phyloP scores from a whole-genome alignment of 352 stramenopile species.

The Halophytophthora polymorphica region DNA sequence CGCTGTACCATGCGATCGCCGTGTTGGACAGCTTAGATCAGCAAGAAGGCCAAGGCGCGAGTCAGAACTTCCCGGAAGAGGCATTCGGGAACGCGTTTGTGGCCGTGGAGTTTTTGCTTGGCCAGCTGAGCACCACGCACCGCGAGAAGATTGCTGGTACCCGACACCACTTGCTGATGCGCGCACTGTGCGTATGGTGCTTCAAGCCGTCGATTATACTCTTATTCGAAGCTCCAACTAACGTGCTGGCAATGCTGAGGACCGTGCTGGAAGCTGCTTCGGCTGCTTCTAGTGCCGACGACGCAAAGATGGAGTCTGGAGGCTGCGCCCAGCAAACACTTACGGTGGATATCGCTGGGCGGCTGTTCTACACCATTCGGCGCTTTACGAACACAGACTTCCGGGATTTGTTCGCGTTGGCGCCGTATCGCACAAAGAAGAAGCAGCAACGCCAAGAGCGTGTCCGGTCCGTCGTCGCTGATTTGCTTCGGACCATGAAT shows the following conservation, averaged over 20 bases:
- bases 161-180: constrained; percentile 25
- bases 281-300: background rate
- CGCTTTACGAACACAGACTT: constrained; percentile 33
- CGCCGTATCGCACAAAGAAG: constrained; percentile 38
- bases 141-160: constrained; percentile 8
- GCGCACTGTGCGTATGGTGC: constrained; percentile 32
- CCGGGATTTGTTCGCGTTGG: constrained; percentile 26
- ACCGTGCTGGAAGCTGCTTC: constrained; percentile 12
- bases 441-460: constrained; percentile 45
- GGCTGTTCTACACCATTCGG: constrained; percentile 33
- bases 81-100: constrained; percentile 32
- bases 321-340: constrained; percentile 9
- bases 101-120: constrained; percentile 34
- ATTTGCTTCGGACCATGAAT: constrained; percentile 43
- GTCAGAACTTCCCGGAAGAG: constrained; percentile 24
- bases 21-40: constrained; percentile 30
- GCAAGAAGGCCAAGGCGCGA: constrained; percentile 10
- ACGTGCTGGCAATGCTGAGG: constrained; percentile 41
- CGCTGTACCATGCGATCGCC: constrained; percentile 34
- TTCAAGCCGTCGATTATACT: constrained; percentile 52
- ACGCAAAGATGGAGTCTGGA: background rate
- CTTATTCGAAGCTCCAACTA: constrained; percentile 49
- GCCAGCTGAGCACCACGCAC: constrained; percentile 20
- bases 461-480: constrained; percentile 37
- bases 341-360: constrained; percentile 27